Base-by-base conservation (phyloP, 352 stramenopile genomes). In the Phytophthora litchii region DNA sequence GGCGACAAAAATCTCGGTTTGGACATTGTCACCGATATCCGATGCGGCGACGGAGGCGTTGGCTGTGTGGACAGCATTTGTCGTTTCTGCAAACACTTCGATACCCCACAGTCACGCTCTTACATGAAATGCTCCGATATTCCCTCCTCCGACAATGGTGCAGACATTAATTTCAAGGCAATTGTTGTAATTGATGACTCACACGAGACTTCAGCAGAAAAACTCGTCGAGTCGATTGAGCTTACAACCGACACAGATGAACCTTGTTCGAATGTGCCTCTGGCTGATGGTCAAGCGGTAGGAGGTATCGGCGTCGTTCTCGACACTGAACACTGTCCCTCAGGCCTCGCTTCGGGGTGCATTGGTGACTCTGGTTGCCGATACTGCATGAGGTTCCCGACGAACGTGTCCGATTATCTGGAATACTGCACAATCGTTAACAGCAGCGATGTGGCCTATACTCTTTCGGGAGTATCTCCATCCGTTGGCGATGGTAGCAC, bases 361-460 rank as follows among this genome's bases (percentile, higher is more conserved):
- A 59, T 75, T 12, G 59, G 58, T 10, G 51, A 52, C 34, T 23
- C 32, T 21, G 67, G 67, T 13, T 75, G 67, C 37, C 52, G 65
- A 23, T 69, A 70, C 43, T 75, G 67, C 53, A 72, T 69, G 57
- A 58, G 65, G 31, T 70, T 72, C 38, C 52, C 60, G 32, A 63
- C 62, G 3, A 54, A 51, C 29, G 46, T 56, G 3, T 75, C 67
- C 0, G 46, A 60, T 6, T 56, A 52, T 21, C 48, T 75, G 14
- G 62, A 75, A 17, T 75, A 69, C 48, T 75, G 67, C 32, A 32
- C 62, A 13, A 42, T 59, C 10, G 47, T 46, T 5, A 72, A 72
- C 27, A 20, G 41, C 8, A 48, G 32, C 34, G 31, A 27, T n/a
- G 50, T 67, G 14, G 37, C 38, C 4, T 64, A 67, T 19, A 25